phyloP scores from a whole-genome alignment of 1,139 yeast species.

The Pichia kudriavzevii region DNA sequence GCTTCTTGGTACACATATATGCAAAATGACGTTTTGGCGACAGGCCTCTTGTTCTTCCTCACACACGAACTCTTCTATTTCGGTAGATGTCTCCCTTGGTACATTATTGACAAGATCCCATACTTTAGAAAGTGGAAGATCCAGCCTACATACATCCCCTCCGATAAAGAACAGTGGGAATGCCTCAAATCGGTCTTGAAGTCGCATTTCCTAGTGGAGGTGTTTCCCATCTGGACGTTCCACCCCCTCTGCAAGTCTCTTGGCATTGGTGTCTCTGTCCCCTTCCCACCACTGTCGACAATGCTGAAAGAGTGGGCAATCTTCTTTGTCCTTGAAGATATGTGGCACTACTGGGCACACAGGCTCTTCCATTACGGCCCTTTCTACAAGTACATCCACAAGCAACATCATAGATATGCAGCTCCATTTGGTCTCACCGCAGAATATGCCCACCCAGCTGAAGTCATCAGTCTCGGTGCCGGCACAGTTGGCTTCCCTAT shows the following conservation, averaged over 20 bases:
- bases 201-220: constrained; percentile 87
- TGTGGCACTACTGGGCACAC: constrained; percentile 97
- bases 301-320: constrained; percentile 60
- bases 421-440: constrained; percentile 98
- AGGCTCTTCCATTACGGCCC: constrained; percentile 80
- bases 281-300: constrained; percentile 63
- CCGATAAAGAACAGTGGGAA: constrained; percentile 82
- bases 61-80: constrained; percentile 79
- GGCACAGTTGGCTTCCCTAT: constrained; percentile 97
- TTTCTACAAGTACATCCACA: constrained; percentile 87
- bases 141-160: constrained; percentile 74
- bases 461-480: constrained; percentile 82
- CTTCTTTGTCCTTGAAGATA: constrained; percentile 81
- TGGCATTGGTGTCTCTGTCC: constrained; percentile 73
- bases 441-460: constrained; percentile 96
- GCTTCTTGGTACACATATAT: constrained; percentile 72
- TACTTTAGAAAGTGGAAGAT: constrained; percentile 74
- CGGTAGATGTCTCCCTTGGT: constrained; percentile 88
- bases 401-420: constrained; percentile 94
- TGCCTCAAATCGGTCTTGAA: constrained; percentile 78
- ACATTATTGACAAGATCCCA: constrained; percentile 66
- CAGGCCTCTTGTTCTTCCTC: constrained; percentile 70
- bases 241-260: constrained; percentile 78
- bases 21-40: constrained; percentile 73
- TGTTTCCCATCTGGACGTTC: constrained; percentile 93